Percentiles rank a stretch among this genome's conserved stretches.
Conservation (phyloP, 202 grass and related monocot genomes). For the Carex arenaria region DNA sequence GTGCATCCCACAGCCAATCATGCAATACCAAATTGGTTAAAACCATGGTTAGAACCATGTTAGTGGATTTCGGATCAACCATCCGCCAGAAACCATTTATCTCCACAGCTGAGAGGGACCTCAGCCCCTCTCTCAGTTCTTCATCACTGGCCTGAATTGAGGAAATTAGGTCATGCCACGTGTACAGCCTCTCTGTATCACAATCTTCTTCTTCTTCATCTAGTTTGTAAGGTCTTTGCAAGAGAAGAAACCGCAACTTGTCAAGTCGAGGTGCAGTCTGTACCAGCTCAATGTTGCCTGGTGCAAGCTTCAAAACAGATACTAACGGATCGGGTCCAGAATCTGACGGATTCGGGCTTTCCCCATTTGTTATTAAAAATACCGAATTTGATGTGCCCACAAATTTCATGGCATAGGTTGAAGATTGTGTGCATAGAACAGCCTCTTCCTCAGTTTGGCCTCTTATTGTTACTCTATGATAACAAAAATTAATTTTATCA, state of each 20-base stretch:
- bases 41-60: constrained; percentile 72
- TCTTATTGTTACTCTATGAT: constrained; percentile 47
- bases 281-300: constrained; percentile 69
- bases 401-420: constrained; percentile 95
- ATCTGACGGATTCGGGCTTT: constrained; percentile 17
- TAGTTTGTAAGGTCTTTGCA: constrained; percentile 59
- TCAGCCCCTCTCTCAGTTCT: constrained; percentile 66
- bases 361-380: constrained; percentile 61
- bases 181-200: constrained; percentile 44
- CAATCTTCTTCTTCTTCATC: constrained; percentile 53
- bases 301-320: constrained; percentile 68
- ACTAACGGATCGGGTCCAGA: constrained; percentile 11
- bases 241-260: constrained; percentile 57
- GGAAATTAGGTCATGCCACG: constrained; percentile 58
- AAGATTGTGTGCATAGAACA: constrained; percentile 76
- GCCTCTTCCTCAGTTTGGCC: constrained; percentile 78
- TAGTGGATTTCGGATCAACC: constrained; percentile 40
- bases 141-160: constrained; percentile 81
- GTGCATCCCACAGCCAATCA: constrained; percentile 60
- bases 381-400: constrained; percentile 85
- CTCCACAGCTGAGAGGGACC: constrained; percentile 49
- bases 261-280: constrained; percentile 66
- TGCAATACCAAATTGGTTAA: constrained; percentile 78
- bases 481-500: background rate
- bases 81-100: constrained; percentile 89